Evolutionary conservation across 441 rosid species (phyloP).

Genomic region (Populus hybrid): DNA sequence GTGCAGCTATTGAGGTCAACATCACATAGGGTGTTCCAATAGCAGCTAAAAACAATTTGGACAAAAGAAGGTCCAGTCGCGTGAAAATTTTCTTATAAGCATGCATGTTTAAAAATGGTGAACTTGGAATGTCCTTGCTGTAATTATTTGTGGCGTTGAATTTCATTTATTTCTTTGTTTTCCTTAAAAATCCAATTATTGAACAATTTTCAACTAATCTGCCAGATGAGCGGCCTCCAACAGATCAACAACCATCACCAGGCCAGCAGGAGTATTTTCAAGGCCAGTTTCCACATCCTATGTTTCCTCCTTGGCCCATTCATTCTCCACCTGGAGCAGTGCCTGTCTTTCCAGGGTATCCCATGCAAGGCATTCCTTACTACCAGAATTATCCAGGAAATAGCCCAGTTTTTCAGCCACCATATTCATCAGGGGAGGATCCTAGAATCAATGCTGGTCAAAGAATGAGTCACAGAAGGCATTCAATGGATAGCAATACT

Average conservation of each 20-base stretch:
- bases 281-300: conserved; percentile 70
- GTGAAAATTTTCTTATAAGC: background rate
- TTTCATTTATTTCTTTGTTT: conserved; percentile 4
- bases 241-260: conserved; percentile 48
- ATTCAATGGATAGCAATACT: conserved; percentile 51
- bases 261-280: conserved; percentile 58
- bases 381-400: conserved; percentile 67
- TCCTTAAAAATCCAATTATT: conserved; percentile 6
- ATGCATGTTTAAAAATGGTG: background rate
- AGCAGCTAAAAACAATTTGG: background rate
- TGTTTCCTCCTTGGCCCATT: conserved; percentile 83
- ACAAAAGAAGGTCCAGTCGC: background rate
- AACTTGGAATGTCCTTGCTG: conserved; percentile 3
- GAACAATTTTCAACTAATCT: conserved; percentile 15
- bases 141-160: background rate
- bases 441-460: conserved; percentile 49
- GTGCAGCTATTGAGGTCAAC: background rate
- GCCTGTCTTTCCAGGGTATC: conserved; percentile 80
- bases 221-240: conserved; percentile 59
- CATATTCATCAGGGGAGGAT: conserved; percentile 65
- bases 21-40: background rate
- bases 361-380: conserved; percentile 83
- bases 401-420: conserved; percentile 58
- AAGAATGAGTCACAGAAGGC: conserved; percentile 53
- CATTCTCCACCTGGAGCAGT: conserved; percentile 86